A percentile compares a stretch with the other conserved stretches of the same genome.
Evolutionary conservation across 106 monocot species (phyloP).

Genomic region (Dioscorea zingiberensis): DNA sequence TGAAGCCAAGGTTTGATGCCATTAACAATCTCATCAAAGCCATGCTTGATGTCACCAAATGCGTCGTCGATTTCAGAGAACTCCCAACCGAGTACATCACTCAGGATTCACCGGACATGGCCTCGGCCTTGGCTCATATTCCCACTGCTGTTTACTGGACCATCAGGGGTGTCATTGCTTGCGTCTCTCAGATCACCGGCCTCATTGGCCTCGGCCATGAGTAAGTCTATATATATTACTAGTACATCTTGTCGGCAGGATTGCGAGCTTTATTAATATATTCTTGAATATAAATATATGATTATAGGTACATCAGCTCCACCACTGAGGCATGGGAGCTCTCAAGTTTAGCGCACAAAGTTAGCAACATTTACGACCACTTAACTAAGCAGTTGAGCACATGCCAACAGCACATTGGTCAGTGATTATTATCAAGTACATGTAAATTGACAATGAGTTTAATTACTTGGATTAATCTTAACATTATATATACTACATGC

Average conservation of each 20-base stretch:
- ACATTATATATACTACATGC: no score
- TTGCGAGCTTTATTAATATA: no score
- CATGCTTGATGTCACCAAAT: conserved; percentile 59
- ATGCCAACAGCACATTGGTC: conserved; percentile 50
- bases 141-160: conserved; percentile 79
- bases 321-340: conserved; percentile 82
- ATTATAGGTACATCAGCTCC: conserved; percentile 54
- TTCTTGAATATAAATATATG: no score
- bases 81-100: conserved; percentile 53
- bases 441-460: no score
- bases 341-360: conserved; percentile 75
- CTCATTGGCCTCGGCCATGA: conserved; percentile 62
- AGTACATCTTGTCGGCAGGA: no score
- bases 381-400: conserved; percentile 45
- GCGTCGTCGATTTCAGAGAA: conserved; percentile 61
- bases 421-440: not conserved
- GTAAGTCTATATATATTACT: no score
- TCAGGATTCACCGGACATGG: conserved; percentile 35
- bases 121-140: conserved; percentile 45
- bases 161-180: conserved; percentile 48
- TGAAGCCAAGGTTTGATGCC: conserved; percentile 64
- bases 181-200: conserved; percentile 46
- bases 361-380: conserved; percentile 55
- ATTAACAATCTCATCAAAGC: conserved; percentile 49
- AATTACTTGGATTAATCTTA: no score